A percentile compares a stretch with the other conserved stretches of the same genome.
These are phyloP conservation scores for Fusarium sp. DNA, from an alignment of 2,329 filamentous ascomycete species.

Conservation along the genomic window DNA sequence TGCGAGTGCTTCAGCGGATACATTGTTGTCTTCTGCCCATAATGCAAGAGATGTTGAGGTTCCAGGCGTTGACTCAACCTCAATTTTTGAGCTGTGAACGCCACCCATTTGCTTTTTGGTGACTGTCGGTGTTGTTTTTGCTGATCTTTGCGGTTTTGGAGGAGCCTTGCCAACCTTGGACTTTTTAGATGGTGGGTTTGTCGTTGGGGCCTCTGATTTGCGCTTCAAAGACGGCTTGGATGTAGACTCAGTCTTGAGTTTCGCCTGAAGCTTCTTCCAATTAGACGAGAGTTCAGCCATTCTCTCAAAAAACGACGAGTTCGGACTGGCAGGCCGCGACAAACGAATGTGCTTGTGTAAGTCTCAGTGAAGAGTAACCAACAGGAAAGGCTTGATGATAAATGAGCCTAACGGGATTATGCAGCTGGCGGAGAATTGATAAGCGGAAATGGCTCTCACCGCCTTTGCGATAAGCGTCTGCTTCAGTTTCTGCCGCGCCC, in stretches of 20 bases:
- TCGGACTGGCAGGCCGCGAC: background rate
- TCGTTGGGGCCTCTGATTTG: conserved; percentile 51
- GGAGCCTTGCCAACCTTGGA: conserved; percentile 40
- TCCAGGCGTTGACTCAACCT: conserved; percentile 52
- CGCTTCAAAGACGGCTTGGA: conserved; percentile 55
- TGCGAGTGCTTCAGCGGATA: conserved; percentile 69
- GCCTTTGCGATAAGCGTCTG: conserved; percentile 42
- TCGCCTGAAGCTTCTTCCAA: conserved; percentile 81
- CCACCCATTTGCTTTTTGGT: conserved; percentile 62
- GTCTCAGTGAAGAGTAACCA: conserved; percentile 6
- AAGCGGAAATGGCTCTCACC: conserved; percentile 37
- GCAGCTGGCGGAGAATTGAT: conserved; percentile 39
- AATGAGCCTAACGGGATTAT: conserved; percentile 37
- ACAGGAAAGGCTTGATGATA: conserved; percentile 8
- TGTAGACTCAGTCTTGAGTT: conserved; percentile 61
- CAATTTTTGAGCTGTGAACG: conserved; percentile 61
- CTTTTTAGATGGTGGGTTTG: conserved; percentile 45
- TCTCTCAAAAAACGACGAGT: conserved; percentile 3
- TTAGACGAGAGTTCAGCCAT: conserved; percentile 71
- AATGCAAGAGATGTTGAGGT: conserved; percentile 66
- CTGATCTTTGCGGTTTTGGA: conserved; percentile 7
- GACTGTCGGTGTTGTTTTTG: conserved; percentile 18
- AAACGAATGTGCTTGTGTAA: conserved; percentile 11
- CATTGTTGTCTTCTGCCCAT: conserved; percentile 70
- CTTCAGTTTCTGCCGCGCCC: conserved; percentile 46